phyloP scores from a whole-genome alignment of 306 rosid species.

The Gillenia trifoliata region DNA sequence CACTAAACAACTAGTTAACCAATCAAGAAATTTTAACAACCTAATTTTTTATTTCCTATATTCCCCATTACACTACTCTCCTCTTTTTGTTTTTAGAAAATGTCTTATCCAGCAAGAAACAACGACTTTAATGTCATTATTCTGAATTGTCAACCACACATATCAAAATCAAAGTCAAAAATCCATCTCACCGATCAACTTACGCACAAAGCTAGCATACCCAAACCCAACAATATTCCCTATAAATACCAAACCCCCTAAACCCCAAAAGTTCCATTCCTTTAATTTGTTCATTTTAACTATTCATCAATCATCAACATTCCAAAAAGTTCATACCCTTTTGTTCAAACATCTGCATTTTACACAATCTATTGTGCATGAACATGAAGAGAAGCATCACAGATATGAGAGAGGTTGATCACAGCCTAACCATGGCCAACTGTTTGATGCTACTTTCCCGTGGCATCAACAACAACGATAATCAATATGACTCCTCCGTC shows the following conservation, averaged over 20 bases:
- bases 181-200: constrained; percentile 18
- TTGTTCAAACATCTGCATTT: neutral
- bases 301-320: neutral
- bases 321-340: neutral
- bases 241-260: constrained; percentile 35
- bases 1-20: constrained; percentile 29
- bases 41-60: neutral
- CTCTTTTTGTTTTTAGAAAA: neutral
- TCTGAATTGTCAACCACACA: constrained; percentile 32
- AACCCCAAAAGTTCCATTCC: constrained; percentile 33
- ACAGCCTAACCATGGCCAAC: constrained; percentile 63
- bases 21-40: neutral
- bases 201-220: neutral
- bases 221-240: neutral
- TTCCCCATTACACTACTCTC: neutral
- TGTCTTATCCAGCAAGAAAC: constrained; percentile 34
- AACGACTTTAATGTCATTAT: constrained; percentile 14
- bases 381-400: constrained; percentile 58
- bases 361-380: neutral
- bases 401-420: constrained; percentile 51
- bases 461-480: constrained; percentile 19
- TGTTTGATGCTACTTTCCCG: constrained; percentile 83
- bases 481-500: constrained; percentile 6
- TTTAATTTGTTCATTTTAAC: constrained; percentile 9
- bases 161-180: constrained; percentile 12